Conservation (phyloP, 2,329 filamentous ascomycete genomes). For the Pseudogymnoascus sp. region DNA sequence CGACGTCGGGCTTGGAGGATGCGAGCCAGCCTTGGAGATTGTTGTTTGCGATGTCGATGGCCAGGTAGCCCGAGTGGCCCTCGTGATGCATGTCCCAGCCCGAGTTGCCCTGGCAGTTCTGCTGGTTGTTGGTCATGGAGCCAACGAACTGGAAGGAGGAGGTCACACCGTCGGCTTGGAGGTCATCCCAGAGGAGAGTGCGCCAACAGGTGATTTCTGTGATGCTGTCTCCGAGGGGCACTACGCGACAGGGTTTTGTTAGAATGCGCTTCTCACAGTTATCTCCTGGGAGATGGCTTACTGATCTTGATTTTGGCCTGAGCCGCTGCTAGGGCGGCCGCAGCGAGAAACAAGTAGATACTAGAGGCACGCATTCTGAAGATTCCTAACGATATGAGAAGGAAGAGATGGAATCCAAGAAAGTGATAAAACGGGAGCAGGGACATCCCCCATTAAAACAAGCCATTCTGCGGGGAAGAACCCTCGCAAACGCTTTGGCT, state of each 20-base stretch:
- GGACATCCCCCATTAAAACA: neutral
- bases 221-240: slow-evolving; percentile 39
- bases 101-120: slow-evolving; percentile 29
- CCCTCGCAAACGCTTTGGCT: neutral
- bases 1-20: slow-evolving; percentile 33
- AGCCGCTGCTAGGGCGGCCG: neutral
- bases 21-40: slow-evolving; percentile 35
- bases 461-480: too few relatives aligned
- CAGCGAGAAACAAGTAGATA: neutral
- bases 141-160: slow-evolving; percentile 36
- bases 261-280: neutral
- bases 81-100: slow-evolving; percentile 37
- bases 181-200: slow-evolving; percentile 34
- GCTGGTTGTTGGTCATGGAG: slow-evolving; percentile 32
- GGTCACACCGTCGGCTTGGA: slow-evolving; percentile 31
- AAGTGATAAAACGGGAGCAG: neutral
- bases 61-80: slow-evolving; percentile 38
- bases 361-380: neutral
- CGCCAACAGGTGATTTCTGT: slow-evolving; percentile 42
- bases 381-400: neutral
- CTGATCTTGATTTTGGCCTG: neutral
- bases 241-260: slow-evolving; percentile 16
- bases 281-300: neutral
- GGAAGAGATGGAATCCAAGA: neutral
- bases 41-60: slow-evolving; percentile 37